Evolutionary conservation across 495 filamentous ascomycete genomes (phyloP), one percentile per base, ranked within the genome.

Genomic region (Amphirosellinia nigrospora): DNA sequence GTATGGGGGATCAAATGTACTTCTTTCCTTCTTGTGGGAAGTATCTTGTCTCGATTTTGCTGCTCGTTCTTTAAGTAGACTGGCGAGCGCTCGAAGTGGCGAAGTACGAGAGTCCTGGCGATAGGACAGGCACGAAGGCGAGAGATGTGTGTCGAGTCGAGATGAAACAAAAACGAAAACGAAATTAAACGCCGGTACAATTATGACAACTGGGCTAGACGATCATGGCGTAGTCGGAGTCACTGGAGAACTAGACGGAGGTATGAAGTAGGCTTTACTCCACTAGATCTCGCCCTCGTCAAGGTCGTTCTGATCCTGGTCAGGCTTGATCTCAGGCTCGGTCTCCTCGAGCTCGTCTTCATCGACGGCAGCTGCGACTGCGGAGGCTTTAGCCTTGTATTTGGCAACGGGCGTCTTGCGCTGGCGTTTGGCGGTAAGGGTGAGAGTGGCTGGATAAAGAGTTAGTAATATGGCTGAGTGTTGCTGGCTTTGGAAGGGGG

Each of bases 341-440:
- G 11, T 61, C 2, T 52, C 36, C 9, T 61, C 23, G 32, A 7
- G 16, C 23, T 59, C 46, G 1, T 23, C 59, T 6, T 45, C 38
- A 15, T 43, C 60, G 30, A 30, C n/a, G 38, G 26, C 30, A 11
- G 36, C 38, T 9, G 15, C n/a, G 32, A n/a, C 2, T 0, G 43
- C 11, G 46, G 46, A 23, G 15, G 55, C 5, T 21, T 62, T 55
- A 1, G 21, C 21, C 16, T 59, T 59, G 28, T 26, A 19, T 19
- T 52, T 34, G 8, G 46, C 15, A 10, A 7, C 28, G 56, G 56
- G 41, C 0, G 66, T 21, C 9, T 39, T 52, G 28, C 56, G 66
- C n/a, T n/a, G 43, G 19, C 56, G 66, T 41, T 69, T 69, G 28
- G 5, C 34, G 28, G n/a, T 68, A 8, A 55, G 53, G 6, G 55